Evolutionary conservation across 2,329 filamentous ascomycete genomes (phyloP), one percentile per base, ranked within the genome.

Genomic region (Neofusicoccum laricinum): DNA sequence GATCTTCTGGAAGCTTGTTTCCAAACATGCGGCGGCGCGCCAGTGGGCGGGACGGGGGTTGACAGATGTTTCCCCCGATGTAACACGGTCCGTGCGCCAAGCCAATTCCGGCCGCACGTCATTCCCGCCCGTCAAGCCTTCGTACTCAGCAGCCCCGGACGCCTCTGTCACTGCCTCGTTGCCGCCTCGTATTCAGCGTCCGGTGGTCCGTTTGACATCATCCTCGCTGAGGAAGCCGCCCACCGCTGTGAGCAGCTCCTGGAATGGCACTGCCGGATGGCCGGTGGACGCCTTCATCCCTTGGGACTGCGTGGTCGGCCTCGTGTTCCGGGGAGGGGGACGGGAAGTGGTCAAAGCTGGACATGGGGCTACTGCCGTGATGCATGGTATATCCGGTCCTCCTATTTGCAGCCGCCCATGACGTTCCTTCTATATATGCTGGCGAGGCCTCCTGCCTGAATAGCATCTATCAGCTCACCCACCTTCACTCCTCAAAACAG

Each of bases 1-100:
- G 51, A 41, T 55, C 51, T 41, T 55, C 51, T 55, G 19, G 11
- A 41, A 55, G 32, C 51, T 17, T 55, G 51, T 41, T 55, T 55
- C 51, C 51, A 41, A 41, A 55, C 41, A 10, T 55, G 51, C 25
- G 7, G 45, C 5, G 30, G 12, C 14, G 19, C 11, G 14, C 11
- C 51, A n/a, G 1, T 14, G 11, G 19, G 25, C 40, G 40, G 40
- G 25, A 21, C 17, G 38, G 53, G 25, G 19, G 53, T 41, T 32
- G 32, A 40, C 14, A 40, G 34, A 40, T 15, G 11, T 17, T 25
- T 38, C 34, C 34, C 17, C 38, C 38, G 36, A 57, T 57, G 51
- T 43, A 57, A 43, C 51, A 15, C 38, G 38, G 51, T 19, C 40
- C 53, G 53, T 58, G 53, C 53, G 40, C 40, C 3, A 14, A 15